These are phyloP conservation scores for Theileria sp. DNA, from an alignment of 169 alveolate genomes.

Conservation along the genomic window DNA sequence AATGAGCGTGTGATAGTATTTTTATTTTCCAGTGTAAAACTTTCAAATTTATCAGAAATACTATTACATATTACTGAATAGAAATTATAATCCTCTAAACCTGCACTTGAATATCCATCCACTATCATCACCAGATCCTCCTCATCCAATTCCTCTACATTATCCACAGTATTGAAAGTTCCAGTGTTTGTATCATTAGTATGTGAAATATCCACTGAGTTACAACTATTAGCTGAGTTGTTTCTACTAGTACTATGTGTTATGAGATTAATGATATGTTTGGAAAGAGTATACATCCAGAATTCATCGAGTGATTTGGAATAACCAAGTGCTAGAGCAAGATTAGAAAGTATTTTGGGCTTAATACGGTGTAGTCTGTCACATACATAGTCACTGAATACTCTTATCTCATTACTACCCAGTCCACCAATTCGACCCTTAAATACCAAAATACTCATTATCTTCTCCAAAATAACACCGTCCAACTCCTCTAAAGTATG, in stretches of 20 bases:
- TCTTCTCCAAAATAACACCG: slow-evolving; percentile 27
- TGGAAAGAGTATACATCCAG: slow-evolving; percentile 71
- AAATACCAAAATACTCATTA: slow-evolving; percentile 28
- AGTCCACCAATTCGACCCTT: slow-evolving; percentile 41
- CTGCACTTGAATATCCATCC: slow-evolving; percentile 62
- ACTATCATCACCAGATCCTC: slow-evolving; percentile 60
- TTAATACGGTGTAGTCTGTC: slow-evolving; percentile 59
- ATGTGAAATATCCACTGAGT: no score
- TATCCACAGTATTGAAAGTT: no score
- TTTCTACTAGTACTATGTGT: background rate
- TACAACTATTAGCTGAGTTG: background rate
- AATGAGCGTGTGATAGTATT: slow-evolving; percentile 40
- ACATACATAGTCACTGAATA: slow-evolving; percentile 58
- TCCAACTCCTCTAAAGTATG: slow-evolving; percentile 15
- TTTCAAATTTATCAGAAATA: slow-evolving; percentile 30
- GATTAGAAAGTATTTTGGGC: slow-evolving; percentile 42
- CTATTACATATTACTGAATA: slow-evolving; percentile 41
- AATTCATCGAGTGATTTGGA: slow-evolving; percentile 66
- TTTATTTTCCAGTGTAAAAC: slow-evolving; percentile 27
- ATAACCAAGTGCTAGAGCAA: slow-evolving; percentile 57
- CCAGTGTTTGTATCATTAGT: no score
- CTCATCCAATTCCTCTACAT: slow-evolving; percentile 26
- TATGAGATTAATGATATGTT: slow-evolving; percentile 22
- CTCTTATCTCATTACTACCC: slow-evolving; percentile 43
- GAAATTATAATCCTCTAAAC: slow-evolving; percentile 61